Percentiles rank a stretch among this genome's conserved stretches.
Conservation (phyloP, 495 filamentous ascomycete species). For the Pseudotulostoma volvatum region DNA sequence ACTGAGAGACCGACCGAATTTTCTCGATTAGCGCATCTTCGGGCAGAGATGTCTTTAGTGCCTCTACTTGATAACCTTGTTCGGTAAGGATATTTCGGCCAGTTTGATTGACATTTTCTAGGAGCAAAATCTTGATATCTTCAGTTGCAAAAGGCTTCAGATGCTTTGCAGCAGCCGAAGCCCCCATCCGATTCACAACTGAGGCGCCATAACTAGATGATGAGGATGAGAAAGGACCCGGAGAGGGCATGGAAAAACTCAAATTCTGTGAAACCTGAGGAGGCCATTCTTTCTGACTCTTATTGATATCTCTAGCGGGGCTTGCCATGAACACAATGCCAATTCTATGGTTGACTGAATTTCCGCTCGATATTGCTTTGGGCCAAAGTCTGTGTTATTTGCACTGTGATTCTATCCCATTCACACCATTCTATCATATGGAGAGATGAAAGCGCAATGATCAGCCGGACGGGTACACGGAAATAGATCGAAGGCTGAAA, state of each 20-base stretch:
- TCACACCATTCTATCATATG: too few species aligned
- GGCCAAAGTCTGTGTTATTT: too few species aligned
- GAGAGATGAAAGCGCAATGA: too few species aligned
- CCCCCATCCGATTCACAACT: conserved; percentile 10
- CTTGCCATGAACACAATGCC: too few species aligned
- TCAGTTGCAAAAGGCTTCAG: conserved; percentile 90
- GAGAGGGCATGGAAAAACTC: conserved; percentile 45
- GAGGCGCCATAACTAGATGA: conserved; percentile 31
- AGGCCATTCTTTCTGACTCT: conserved; percentile 16
- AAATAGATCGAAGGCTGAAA: too few species aligned
- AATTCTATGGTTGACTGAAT: too few species aligned
- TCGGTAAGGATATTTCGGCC: conserved; percentile 62
- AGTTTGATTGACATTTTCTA: conserved; percentile 92
- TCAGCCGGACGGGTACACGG: too few species aligned
- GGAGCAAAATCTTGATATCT: conserved; percentile 87
- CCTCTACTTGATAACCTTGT: conserved; percentile 95
- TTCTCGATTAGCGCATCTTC: conserved; percentile 94
- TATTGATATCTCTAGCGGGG: conserved; percentile 22
- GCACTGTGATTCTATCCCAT: too few species aligned
- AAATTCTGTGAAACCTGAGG: conserved; percentile 35
- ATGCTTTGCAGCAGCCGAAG: conserved; percentile 44
- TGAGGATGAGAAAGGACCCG: conserved; percentile 46
- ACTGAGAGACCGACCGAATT: conserved; percentile 51
- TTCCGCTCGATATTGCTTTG: too few species aligned
- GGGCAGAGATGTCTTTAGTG: conserved; percentile 69